phyloP scores from a whole-genome alignment of 164 flowering plant genomes.

The Brasenia schreberi region DNA sequence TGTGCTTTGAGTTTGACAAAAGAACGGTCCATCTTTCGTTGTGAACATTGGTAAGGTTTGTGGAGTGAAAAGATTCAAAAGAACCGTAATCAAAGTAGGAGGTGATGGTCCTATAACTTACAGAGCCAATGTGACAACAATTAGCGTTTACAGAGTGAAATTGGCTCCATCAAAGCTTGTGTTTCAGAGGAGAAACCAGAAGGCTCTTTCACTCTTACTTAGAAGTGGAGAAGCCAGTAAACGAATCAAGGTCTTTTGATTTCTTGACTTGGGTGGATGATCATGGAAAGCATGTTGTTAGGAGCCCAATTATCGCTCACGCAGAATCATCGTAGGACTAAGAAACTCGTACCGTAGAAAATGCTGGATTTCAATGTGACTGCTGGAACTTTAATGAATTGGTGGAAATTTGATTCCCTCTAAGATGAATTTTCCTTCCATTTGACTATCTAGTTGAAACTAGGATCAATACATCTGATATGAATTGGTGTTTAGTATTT shows the following conservation, averaged over 20 bases:
- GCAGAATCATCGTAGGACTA: neutral
- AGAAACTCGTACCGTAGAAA: no score
- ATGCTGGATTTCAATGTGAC: no score
- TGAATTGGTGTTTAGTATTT: no score
- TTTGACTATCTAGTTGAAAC: no score
- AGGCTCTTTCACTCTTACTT: slow-evolving; percentile 17
- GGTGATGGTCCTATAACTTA: slow-evolving; percentile 21
- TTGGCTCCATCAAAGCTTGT: slow-evolving; percentile 33
- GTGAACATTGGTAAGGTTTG: slow-evolving; percentile 7
- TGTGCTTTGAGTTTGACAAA: slow-evolving; percentile 40
- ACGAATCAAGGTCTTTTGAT: slow-evolving; percentile 6
- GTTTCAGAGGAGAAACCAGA: slow-evolving; percentile 35
- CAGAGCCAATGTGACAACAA: slow-evolving; percentile 7
- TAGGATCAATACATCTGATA: no score
- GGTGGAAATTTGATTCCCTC: no score
- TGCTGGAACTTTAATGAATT: no score
- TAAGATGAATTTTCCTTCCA: no score
- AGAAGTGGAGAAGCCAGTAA: neutral
- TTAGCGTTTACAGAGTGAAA: slow-evolving; percentile 7
- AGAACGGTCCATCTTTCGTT: slow-evolving; percentile 51
- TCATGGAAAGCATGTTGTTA: slow-evolving; percentile 21
- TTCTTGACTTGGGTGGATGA: slow-evolving; percentile 26
- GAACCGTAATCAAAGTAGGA: slow-evolving; percentile 57
- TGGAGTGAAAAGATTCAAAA: slow-evolving; percentile 17
- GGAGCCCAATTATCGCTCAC: slow-evolving; percentile 32